phyloP scores from a whole-genome alignment of 495 filamentous ascomycete species.

The Hypoxylon fuscum region DNA sequence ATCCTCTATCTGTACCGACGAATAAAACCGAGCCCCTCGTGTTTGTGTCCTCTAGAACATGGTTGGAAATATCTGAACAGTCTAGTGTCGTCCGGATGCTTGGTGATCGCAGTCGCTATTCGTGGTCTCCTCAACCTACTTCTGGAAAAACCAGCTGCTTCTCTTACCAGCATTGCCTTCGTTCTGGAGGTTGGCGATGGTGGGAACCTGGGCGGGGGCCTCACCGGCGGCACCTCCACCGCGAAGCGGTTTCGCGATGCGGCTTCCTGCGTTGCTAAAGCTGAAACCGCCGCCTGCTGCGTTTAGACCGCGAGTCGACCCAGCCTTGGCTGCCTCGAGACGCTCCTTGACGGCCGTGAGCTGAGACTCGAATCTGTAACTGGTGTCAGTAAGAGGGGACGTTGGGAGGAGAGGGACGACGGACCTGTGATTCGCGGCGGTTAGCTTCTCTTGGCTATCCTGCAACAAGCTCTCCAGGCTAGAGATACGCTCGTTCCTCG shows the following conservation, averaged over 20 bases:
- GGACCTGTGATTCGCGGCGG: conserved; percentile 93
- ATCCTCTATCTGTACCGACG: conserved; percentile 38
- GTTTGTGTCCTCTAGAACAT: conserved; percentile 28
- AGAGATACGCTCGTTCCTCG: conserved; percentile 94
- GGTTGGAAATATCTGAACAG: conserved; percentile 22
- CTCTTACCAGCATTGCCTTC: conserved; percentile 60
- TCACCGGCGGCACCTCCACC: conserved; percentile 73
- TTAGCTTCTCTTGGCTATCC: conserved; percentile 97
- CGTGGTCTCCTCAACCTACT: conserved; percentile 40
- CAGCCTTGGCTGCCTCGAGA: conserved; percentile 92
- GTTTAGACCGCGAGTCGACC: conserved; percentile 81
- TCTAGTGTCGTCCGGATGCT: conserved; percentile 26
- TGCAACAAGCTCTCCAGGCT: conserved; percentile 90
- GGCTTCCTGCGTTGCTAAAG: conserved; percentile 75
- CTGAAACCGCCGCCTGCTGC: conserved; percentile 73
- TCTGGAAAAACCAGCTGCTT: conserved; percentile 67
- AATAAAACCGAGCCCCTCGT: conserved; percentile 27
- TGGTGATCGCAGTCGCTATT: conserved; percentile 5
- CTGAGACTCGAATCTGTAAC: conserved; percentile 88
- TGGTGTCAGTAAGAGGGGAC: conserved; percentile 25
- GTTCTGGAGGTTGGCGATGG: conserved; percentile 62
- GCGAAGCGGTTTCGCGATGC: conserved; percentile 96
- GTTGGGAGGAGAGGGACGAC: conserved; percentile 44
- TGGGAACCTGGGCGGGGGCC: conserved; percentile 56
- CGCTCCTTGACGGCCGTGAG: conserved; percentile 97